Base-by-base conservation (phyloP, 495 filamentous ascomycete genomes). In the Platismatia glauca region DNA sequence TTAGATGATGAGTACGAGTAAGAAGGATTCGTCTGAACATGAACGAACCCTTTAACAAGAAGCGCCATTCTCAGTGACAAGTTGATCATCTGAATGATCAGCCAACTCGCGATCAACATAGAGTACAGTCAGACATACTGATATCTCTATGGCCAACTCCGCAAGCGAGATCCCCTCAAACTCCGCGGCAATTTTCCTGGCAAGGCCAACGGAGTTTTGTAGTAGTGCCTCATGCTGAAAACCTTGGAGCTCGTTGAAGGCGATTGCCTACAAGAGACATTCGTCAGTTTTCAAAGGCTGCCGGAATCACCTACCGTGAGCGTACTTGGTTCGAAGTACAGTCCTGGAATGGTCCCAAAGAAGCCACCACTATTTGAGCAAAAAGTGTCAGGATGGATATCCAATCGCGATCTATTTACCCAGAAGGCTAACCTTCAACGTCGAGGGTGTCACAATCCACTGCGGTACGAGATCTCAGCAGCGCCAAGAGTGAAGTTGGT, bases 141-240 rank as follows among this genome's bases (percentile, higher is more conserved):
- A 35, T 35, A 57, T 57, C 55, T 57, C 55, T 22, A 57, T 15
- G 6, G 55, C 55, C 20, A 57, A 33, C 33, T 57, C 55, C 33
- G 31, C 27, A 0, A 57, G 35, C 15, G 55, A 27, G 4, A 57
- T n/a, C 0, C 12, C 13, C 3, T 22, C 33, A 24, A 13, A 57
- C 16, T 57, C 33, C 6, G 18, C 31, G 6, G 18, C 20, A 12
- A 57, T 1, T 16, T 22, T 24, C 27, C n/a, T 57, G 11, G 55
- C 55, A 22, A 22, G 18, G 22, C 22, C 55, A 16, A 39, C 16
- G 15, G 55, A 57, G 18, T 22, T 22, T 18, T 37, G 18, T 4
- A 57, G 9, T 2, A 57, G 55, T 4, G 15, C 55, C 15, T 35
- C 55, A 39, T 57, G 55, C 20, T 27, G 31, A 11, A 7, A n/a